A percentile compares a stretch with the other conserved stretches of the same genome.
Conservation (phyloP, 1,284 basidiomycete species). For the Gymnopus androsaceus region DNA sequence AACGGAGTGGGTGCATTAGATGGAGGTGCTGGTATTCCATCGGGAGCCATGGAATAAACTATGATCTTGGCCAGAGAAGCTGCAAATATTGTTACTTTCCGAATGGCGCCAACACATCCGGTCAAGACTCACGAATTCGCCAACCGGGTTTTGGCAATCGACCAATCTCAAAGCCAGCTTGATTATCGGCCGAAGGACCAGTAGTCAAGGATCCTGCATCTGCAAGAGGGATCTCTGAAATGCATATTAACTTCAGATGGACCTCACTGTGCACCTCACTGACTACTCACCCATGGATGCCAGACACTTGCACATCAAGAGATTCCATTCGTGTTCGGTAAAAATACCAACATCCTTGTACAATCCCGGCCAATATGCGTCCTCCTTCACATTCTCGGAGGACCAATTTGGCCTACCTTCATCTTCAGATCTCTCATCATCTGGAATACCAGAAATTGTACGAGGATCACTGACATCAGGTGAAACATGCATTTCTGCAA, state of each 20-base stretch:
- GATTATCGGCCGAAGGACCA: slow-evolving; percentile 66
- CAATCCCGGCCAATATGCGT: slow-evolving; percentile 63
- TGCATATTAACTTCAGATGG: slow-evolving; percentile 1
- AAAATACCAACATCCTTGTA: slow-evolving; percentile 87
- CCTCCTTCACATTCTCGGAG: slow-evolving; percentile 42
- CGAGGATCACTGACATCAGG: slow-evolving; percentile 73
- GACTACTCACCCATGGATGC: slow-evolving; percentile 77
- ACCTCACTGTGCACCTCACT: slow-evolving; percentile 16
- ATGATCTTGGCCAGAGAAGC: slow-evolving; percentile 85
- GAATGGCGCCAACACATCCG: background rate
- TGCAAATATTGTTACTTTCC: slow-evolving; percentile 31
- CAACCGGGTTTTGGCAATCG: slow-evolving; percentile 67
- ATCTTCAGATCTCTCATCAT: slow-evolving; percentile 68
- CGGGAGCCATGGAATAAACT: slow-evolving; percentile 87
- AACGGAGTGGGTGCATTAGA: slow-evolving; percentile 59
- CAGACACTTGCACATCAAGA: slow-evolving; percentile 91
- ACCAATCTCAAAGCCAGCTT: slow-evolving; percentile 66
- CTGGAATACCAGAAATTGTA: slow-evolving; percentile 63
- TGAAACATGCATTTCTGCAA: slow-evolving; percentile 75
- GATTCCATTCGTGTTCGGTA: slow-evolving; percentile 83
- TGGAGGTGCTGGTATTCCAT: slow-evolving; percentile 60
- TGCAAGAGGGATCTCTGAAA: slow-evolving; percentile 67
- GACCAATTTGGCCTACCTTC: slow-evolving; percentile 63
- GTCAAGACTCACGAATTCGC: slow-evolving; percentile 62
- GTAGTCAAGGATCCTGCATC: slow-evolving; percentile 73